Conservation (phyloP, 139 green algal species). For the Coelastrella sp. region DNA sequence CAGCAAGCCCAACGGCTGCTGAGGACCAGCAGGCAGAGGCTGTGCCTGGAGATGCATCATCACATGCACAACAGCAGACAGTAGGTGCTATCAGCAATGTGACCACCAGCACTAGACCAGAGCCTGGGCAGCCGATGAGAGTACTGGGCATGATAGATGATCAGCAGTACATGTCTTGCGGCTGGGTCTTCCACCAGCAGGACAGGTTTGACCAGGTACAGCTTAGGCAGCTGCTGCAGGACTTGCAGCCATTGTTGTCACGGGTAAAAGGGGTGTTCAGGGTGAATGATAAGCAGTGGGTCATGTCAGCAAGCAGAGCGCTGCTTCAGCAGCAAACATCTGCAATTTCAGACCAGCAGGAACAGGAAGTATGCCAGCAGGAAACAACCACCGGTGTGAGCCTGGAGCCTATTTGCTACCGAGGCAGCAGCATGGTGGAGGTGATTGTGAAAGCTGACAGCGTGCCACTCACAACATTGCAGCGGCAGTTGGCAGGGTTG, state of each 20-base stretch:
- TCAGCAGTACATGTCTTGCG: constrained; percentile 40
- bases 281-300: constrained; percentile 35
- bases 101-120: not conserved
- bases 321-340: not conserved
- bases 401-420: not conserved
- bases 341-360: not conserved
- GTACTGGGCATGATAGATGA: not conserved
- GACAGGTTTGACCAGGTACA: constrained; percentile 54
- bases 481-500: too few relatives aligned
- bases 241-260: constrained; percentile 19
- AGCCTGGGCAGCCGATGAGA: not conserved
- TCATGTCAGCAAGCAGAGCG: not conserved
- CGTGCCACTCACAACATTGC: not conserved
- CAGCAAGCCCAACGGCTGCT: too few relatives aligned
- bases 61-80: too few relatives aligned
- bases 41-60: too few relatives aligned
- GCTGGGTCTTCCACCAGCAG: constrained; percentile 61
- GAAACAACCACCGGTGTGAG: too few relatives aligned
- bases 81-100: not conserved
- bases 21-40: constrained; percentile 17
- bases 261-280: constrained; percentile 68
- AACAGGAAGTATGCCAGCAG: not conserved
- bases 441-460: too few relatives aligned
- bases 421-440: not conserved
- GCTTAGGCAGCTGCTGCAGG: constrained; percentile 50